A percentile compares a stretch with the other conserved stretches of the same genome.
Conservation (phyloP, 1,284 basidiomycete species). For the Malassezia yamatoensis region DNA sequence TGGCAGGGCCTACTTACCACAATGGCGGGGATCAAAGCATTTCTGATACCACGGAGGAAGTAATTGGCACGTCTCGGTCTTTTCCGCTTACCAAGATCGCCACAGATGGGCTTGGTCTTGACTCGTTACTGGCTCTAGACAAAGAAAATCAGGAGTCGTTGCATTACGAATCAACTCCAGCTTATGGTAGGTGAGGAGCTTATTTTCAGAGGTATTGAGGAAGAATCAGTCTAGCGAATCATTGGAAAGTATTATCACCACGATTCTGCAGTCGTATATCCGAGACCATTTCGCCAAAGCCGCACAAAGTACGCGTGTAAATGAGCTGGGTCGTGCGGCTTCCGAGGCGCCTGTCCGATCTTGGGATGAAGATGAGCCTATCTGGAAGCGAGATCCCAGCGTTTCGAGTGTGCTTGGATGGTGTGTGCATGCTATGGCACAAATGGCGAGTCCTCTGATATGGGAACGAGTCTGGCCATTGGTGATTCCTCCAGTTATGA, state of each 20-base stretch:
- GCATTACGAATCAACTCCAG: background rate
- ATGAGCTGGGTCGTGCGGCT: slow-evolving; percentile 2
- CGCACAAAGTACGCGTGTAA: background rate
- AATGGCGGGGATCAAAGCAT: too few relatives aligned
- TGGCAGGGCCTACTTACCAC: too few relatives aligned
- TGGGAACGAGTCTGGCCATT: slow-evolving; percentile 13
- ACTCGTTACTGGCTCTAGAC: background rate
- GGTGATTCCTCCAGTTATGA: slow-evolving; percentile 12
- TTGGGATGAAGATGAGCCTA: background rate
- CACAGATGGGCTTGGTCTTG: background rate
- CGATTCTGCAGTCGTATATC: slow-evolving; percentile 6
- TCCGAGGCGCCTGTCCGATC: background rate
- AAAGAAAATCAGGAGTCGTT: background rate
- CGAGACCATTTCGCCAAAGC: slow-evolving; percentile 6
- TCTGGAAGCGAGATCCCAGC: slow-evolving; percentile 2
- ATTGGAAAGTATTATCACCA: background rate
- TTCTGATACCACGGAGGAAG: background rate
- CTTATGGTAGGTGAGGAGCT: background rate
- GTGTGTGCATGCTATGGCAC: slow-evolving; percentile 1
- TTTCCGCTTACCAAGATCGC: background rate
- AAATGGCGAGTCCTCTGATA: background rate
- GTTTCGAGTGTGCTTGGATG: slow-evolving; percentile 11
- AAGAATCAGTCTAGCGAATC: too few relatives aligned
- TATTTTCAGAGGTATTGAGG: too few relatives aligned
- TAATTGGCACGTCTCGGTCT: background rate